Base-by-base conservation (phyloP, 148 eudicot species). In the Chenopodium album region DNA sequence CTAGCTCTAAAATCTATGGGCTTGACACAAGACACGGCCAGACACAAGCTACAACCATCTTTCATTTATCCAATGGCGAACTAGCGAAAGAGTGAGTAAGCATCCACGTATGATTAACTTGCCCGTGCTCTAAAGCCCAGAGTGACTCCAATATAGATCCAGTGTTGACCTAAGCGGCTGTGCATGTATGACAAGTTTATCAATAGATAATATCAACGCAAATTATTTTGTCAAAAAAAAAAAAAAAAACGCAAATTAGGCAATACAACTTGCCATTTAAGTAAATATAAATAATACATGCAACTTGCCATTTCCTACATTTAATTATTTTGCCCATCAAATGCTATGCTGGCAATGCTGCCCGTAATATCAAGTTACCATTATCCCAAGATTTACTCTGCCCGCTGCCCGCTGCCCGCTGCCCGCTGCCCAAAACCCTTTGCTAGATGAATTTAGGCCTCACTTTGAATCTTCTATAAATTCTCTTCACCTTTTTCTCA, bases 371-470 rank as follows among this genome's bases (percentile, higher is more conserved):
- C 75, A 44, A 72, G 17, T 72, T 72, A 54, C 62, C 75, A 72
- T 9, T 72, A 1, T 2, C 60, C 67, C 79, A 41, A 66, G 26
- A 48, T 20, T n/a, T 26, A 26, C 26, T n/a, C 78, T 75, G 67
- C 74, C 78, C 80, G 70, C 78, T 75, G 56, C 74, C 78, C 80
- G 32, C 78, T 75, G 67, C 74, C 78, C 80, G 70, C 78, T 75
- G 56, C 74, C 78, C 80, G 70, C 69, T 78, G 82, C 82, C 82
- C 82, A 52, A 83, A 73, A 66, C 85, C 82, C 56, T 73, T 54
- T 31, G n/a, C 62, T 29, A 79, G 16, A 29, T 72, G 75, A 1
- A 59, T 16, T 84, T 54, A 28, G 66, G 73, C 79, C 85, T 76
- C 71, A 68, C 59, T 20, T 56, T 66, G 46, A 74, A 37, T 66